A percentile compares a stretch with the other conserved stretches of the same genome.
Evolutionary conservation across 352 stramenopile species (phyloP).

Genomic region (Phytopythium chamaehyphon): DNA sequence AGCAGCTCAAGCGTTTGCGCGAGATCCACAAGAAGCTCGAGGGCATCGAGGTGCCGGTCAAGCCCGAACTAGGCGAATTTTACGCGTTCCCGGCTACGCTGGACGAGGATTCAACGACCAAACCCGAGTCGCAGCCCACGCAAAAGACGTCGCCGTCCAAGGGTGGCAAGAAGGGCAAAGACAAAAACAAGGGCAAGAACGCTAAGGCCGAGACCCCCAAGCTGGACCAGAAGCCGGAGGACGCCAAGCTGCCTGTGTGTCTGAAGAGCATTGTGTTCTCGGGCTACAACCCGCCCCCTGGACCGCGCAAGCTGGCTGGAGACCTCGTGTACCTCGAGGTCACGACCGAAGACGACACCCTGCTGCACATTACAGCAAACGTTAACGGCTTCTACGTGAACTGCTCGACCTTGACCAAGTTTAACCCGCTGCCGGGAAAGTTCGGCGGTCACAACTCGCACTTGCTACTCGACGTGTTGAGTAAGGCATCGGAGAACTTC

Average conservation of each 20-base stretch:
- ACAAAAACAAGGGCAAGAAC: conserved; percentile 31
- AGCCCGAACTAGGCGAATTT: conserved; percentile 58
- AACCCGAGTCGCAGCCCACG: conserved; percentile 17
- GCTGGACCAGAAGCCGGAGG: conserved; percentile 31
- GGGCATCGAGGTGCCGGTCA: conserved; percentile 63
- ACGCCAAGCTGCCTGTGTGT: conserved; percentile 75
- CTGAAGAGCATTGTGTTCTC: conserved; percentile 91
- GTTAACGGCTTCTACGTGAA: conserved; percentile 95
- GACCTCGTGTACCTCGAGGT: conserved; percentile 95
- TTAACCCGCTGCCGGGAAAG: conserved; percentile 75
- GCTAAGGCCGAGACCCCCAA: conserved; percentile 22
- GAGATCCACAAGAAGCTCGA: conserved; percentile 85
- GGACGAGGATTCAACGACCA: background rate
- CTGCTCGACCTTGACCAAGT: conserved; percentile 62
- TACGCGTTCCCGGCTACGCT: conserved; percentile 40
- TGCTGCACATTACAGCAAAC: conserved; percentile 87
- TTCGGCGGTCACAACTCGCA: conserved; percentile 38
- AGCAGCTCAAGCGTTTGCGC: conserved; percentile 73
- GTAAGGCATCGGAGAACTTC: conserved; percentile 69
- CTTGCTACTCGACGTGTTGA: conserved; percentile 80
- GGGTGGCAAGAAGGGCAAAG: conserved; percentile 25
- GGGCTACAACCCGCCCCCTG: conserved; percentile 94
- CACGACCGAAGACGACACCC: conserved; percentile 53
- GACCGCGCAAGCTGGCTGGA: conserved; percentile 86
- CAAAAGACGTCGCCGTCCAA: conserved; percentile 18